Evolutionary conservation across 1,139 yeast species (phyloP), one percentile per base, ranked within the genome.

Genomic region (Ashbya aceris): DNA sequence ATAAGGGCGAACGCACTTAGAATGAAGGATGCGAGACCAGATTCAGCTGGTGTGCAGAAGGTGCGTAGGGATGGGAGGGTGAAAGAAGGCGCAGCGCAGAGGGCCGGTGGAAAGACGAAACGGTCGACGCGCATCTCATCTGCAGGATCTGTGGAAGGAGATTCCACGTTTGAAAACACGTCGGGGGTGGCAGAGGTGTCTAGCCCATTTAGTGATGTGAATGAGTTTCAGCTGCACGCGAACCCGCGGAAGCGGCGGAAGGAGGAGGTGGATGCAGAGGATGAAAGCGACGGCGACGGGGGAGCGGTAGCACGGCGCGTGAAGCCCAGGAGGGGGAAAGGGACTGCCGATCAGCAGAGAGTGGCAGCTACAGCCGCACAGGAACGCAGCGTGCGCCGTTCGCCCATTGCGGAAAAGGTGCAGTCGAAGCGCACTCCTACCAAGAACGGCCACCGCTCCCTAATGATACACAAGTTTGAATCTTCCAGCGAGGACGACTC

Each of bases 401-500:
- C 54, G 6, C 54, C 58, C 3, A 49, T 56, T 27, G 45, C 51
- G 1, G 51, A 50, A 29, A 56, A 51, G 39, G 49, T 56, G 7
- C 41, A 31, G 7, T 44, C 51, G 2, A 50, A 45, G 28, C 54
- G 52, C 40, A 49, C 50, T 10, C 53, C 54, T 2, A 36, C 46
- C 9, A 53, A 50, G 36, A 40, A 51, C 6, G 56, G 53, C 8
- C 52, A 48, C 17, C 53, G 47, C 28, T 49, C 53, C 2, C 40
- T 50, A 31, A 41, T 45, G 7, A 51, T 52, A 13, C 52, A 54
- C 8, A 49, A 49, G 35, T 53, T 54, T 28, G 57, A 53, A 34
- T 45, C 50, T 2, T 47, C 54, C 2, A 43, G 44, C 7, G 44
- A 48, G 7, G 37, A 34, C 10, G 20, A 27, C 5, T 34, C 29